Evolutionary conservation across 2,329 filamentous ascomycete genomes (phyloP).

Genomic region (Lojkania enalia): DNA sequence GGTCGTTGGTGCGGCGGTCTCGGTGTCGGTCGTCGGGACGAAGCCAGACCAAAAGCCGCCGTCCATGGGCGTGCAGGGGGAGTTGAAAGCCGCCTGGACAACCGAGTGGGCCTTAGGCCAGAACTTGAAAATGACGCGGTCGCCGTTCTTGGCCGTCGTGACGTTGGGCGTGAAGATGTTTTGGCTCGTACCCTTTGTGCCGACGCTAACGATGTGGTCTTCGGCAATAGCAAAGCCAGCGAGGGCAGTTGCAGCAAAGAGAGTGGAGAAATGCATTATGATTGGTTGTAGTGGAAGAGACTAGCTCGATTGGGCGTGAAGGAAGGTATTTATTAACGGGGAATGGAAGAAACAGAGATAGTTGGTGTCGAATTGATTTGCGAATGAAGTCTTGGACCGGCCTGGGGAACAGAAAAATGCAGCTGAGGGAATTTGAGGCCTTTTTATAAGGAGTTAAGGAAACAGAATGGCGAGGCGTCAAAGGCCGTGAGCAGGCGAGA

Average conservation of each 20-base stretch:
- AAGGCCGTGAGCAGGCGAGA: background rate
- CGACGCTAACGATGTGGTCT: slow-evolving; percentile 39
- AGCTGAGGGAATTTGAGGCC: slow-evolving; percentile 38
- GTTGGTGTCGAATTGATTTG: slow-evolving; percentile 33
- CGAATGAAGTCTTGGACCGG: slow-evolving; percentile 41
- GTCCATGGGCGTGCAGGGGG: slow-evolving; percentile 38
- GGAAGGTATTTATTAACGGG: slow-evolving; percentile 18
- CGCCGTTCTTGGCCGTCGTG: slow-evolving; percentile 40
- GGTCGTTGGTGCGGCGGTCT: slow-evolving; percentile 26
- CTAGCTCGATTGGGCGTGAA: slow-evolving; percentile 37
- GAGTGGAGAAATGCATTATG: slow-evolving; percentile 46
- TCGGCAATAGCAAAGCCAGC: slow-evolving; percentile 34
- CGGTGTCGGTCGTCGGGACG: slow-evolving; percentile 30
- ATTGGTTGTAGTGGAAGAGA: slow-evolving; percentile 27
- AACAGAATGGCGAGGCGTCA: slow-evolving; percentile 26
- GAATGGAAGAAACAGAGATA: slow-evolving; percentile 27
- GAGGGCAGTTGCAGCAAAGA: slow-evolving; percentile 38
- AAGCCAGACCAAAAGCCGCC: slow-evolving; percentile 46
- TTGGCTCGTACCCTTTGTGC: slow-evolving; percentile 17
- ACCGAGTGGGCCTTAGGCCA: slow-evolving; percentile 47
- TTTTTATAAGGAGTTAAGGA: slow-evolving; percentile 39
- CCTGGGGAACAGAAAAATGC: slow-evolving; percentile 34
- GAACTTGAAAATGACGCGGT: slow-evolving; percentile 45
- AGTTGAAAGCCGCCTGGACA: slow-evolving; percentile 40
- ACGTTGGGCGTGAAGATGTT: slow-evolving; percentile 41